Evolutionary conservation across 2,329 filamentous ascomycete species (phyloP).

Genomic region (Epichloe gansuensis): DNA sequence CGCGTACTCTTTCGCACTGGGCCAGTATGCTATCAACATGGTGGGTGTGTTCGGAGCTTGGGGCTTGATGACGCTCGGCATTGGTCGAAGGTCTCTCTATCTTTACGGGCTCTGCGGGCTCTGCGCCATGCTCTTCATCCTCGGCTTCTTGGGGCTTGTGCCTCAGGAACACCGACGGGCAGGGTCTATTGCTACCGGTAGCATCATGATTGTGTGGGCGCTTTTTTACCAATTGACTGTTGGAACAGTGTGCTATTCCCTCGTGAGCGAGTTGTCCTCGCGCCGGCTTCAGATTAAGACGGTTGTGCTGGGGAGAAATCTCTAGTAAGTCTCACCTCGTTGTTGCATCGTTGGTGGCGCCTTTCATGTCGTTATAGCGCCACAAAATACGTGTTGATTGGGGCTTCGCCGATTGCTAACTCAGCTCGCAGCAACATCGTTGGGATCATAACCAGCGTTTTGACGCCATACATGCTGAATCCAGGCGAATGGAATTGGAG

Average conservation of each 20-base stretch:
- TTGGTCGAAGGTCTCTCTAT: conserved; percentile 66
- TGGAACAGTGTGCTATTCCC: conserved; percentile 78
- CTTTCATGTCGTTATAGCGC: too few relatives aligned
- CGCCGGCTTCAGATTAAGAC: conserved; percentile 82
- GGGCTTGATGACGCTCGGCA: conserved; percentile 61
- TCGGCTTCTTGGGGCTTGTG: conserved; percentile 73
- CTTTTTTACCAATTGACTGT: conserved; percentile 77
- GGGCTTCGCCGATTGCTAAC: background rate
- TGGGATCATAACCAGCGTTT: conserved; percentile 64
- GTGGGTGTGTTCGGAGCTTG: conserved; percentile 70
- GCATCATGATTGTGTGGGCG: conserved; percentile 74
- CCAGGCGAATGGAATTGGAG: conserved; percentile 77
- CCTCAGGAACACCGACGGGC: conserved; percentile 43
- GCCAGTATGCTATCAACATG: conserved; percentile 61
- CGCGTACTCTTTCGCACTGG: conserved; percentile 48
- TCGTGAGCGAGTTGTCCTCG: conserved; percentile 75
- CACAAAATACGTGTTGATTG: background rate
- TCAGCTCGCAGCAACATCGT: conserved; percentile 52
- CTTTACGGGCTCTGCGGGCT: conserved; percentile 62
- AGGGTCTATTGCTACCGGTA: conserved; percentile 65
- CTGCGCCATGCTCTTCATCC: conserved; percentile 63
- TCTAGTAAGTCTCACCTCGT: conserved; percentile 40
- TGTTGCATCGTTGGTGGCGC: background rate
- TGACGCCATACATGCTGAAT: conserved; percentile 91
- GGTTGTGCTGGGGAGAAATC: conserved; percentile 69